A percentile compares a stretch with the other conserved stretches of the same genome.
Evolutionary conservation across 2,329 filamentous ascomycete genomes (phyloP).

Genomic region (Aspergillus luchuensis): DNA sequence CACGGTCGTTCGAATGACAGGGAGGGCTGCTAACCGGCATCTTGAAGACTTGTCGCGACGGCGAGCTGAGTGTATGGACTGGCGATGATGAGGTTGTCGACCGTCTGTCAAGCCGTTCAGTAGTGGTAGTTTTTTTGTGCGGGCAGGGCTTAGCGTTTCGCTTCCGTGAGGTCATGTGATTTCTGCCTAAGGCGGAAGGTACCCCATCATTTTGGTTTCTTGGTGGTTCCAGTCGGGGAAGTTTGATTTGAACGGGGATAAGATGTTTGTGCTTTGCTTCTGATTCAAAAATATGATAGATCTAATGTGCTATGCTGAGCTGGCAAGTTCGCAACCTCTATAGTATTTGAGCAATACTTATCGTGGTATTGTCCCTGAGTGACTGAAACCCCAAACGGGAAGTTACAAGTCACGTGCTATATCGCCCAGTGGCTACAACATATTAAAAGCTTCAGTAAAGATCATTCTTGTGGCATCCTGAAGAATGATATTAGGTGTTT

Average conservation of each 20-base stretch:
- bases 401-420: background rate
- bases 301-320: background rate
- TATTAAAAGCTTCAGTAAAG: background rate
- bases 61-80: constrained; percentile 42
- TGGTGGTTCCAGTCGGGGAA: background rate
- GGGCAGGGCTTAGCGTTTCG: constrained; percentile 45
- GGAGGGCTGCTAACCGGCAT: constrained; percentile 54
- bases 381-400: background rate
- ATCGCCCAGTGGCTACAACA: background rate
- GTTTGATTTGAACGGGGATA: background rate
- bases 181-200: constrained; percentile 21
- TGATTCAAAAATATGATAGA: background rate
- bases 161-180: constrained; percentile 42
- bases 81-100: constrained; percentile 38
- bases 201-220: background rate
- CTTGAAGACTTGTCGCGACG: constrained; percentile 51
- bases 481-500: no score
- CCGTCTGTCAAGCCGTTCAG: constrained; percentile 29
- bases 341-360: background rate
- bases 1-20: background rate
- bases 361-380: background rate
- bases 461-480: no score
- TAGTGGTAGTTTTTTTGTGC: constrained; percentile 43
- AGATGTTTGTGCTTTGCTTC: background rate
- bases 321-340: background rate